Evolutionary conservation across 2,329 filamentous ascomycete genomes (phyloP).

Genomic region (Talaromyces sp.): DNA sequence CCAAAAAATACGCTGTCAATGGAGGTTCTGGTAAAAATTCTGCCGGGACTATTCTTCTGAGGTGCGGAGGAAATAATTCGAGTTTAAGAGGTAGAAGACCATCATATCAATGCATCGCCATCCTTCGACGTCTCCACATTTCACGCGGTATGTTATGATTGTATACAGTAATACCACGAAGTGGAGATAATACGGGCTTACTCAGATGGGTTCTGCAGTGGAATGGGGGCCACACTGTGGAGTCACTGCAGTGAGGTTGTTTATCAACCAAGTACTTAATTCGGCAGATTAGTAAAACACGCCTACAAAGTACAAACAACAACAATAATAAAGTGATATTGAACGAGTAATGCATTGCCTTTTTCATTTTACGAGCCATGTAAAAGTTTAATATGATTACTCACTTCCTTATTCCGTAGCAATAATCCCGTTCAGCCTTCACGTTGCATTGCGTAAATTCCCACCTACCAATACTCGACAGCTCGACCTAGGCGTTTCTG

Average conservation of each 20-base stretch:
- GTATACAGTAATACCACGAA: not conserved
- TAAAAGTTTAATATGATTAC: not conserved
- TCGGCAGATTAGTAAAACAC: not conserved
- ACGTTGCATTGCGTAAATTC: no score
- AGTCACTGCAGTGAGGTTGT: not conserved
- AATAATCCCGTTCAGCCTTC: not conserved
- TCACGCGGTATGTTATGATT: not conserved
- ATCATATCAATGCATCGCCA: not conserved
- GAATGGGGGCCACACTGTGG: not conserved
- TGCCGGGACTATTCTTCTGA: not conserved
- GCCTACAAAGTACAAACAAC: not conserved
- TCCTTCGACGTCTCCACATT: not conserved
- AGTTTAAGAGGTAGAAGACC: not conserved
- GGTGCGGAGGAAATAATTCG: not conserved
- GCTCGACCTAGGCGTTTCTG: not conserved
- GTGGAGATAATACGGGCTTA: not conserved
- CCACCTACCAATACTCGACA: not conserved
- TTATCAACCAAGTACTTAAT: no score
- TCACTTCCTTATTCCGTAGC: not conserved
- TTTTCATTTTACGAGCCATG: not conserved
- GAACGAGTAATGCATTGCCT: not conserved
- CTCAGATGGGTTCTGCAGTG: not conserved
- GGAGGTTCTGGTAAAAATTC: not conserved
- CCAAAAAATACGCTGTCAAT: not conserved
- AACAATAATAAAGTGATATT: not conserved